Base-by-base conservation (phyloP, 2,329 filamentous ascomycete species). In the Penicillium sp. region DNA sequence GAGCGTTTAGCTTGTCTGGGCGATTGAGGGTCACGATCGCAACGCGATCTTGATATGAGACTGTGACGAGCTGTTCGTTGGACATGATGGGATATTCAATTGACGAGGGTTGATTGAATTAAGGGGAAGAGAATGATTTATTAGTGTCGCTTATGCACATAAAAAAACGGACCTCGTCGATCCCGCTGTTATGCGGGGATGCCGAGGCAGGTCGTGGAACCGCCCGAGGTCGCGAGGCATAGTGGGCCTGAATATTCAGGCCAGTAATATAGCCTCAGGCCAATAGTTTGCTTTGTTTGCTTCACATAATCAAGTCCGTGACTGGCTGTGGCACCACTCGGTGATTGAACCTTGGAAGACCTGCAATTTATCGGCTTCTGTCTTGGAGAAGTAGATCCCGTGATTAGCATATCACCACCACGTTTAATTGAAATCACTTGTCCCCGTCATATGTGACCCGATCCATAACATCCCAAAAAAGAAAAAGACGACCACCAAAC, bases 11-110 rank as follows among this genome's bases (percentile, higher is more conserved):
- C 78, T 97, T 97, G 71, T 86, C 84, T 51, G 87, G 84, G 48
- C 90, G 88, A 75, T 92, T 88, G 70, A 99, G 87, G 16, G 91
- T 96, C 73, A 99, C 87, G 69, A 92, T 85, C 67, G 93, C 91
- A 60, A 92, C 77, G 56, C 86, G 86, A 72, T 84, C 88, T 65
- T 81, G 79, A 72, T 86, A 89, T 57, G 85, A 81, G 65, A 90
- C 69, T 44, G 79, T 81, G 56, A 88, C 79, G 47, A 75, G 71
- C 58, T 83, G 73, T 52, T 79, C 73, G 58, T 63, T 63, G 6
- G 65, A 57, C 68, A 71, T 71, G 24, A 11, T 40, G 24, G 18
- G 4, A 24, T 13, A 27, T 43, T 16, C 9, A 24, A 40, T 38
- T n/a, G 42, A 49, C 48, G 13, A 36, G 22, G 8, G 36, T 31